phyloP scores from a whole-genome alignment of 331 rosid species.

The Malus hybrid region DNA sequence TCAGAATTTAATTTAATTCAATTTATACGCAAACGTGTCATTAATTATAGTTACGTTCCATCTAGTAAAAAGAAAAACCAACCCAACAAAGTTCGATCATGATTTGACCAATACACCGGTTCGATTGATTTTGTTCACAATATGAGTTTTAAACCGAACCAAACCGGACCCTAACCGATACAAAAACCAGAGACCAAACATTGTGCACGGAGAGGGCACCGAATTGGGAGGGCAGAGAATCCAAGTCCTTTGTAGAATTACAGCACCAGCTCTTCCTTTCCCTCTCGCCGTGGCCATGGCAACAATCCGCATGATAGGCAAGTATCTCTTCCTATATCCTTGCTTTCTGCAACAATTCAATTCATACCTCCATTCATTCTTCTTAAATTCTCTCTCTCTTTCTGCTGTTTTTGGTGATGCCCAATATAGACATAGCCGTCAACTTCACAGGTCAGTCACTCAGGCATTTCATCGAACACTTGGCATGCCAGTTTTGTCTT shows the following conservation, averaged over 20 bases:
- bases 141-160: no score
- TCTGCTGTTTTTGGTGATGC: neutral
- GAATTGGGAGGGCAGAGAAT: no score
- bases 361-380: neutral
- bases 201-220: no score
- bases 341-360: neutral
- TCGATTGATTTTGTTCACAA: no score
- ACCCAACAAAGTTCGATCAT: no score
- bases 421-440: slow-evolving; percentile 67
- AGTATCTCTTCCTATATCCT: neutral
- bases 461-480: slow-evolving; percentile 46
- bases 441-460: slow-evolving; percentile 66
- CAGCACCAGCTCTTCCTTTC: neutral
- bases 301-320: slow-evolving; percentile 53
- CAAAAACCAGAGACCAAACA: no score
- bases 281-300: slow-evolving; percentile 32
- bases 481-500: neutral
- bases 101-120: no score
- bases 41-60: no score
- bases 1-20: no score
- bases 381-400: neutral
- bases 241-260: neutral
- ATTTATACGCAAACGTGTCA: no score
- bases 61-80: no score
- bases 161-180: no score